Evolutionary conservation across 371 early-diverging fungal genomes (phyloP).

Genomic region (Choanephora cucurbitarum): DNA sequence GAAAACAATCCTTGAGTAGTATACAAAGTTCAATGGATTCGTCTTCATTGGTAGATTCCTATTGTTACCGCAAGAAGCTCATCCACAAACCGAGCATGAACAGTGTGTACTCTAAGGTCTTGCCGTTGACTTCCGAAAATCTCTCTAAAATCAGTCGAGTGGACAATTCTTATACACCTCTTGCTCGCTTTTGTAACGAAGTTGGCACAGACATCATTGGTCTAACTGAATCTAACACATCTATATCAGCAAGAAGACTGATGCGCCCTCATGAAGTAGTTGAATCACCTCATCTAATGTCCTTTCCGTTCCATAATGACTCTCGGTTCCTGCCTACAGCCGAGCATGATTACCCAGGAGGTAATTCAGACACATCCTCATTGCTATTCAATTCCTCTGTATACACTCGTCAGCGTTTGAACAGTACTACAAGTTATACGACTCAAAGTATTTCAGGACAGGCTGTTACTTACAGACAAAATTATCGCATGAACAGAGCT

Average conservation of each 20-base stretch:
- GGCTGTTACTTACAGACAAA: conserved; percentile 3
- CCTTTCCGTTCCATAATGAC: conserved; percentile 36
- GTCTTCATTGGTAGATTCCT: background rate
- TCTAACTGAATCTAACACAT: background rate
- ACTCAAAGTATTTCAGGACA: background rate
- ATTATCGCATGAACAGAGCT: background rate
- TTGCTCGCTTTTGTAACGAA: background rate
- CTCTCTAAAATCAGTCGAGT: background rate
- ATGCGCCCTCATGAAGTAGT: conserved; percentile 9
- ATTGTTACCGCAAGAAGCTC: background rate
- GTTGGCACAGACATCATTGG: background rate
- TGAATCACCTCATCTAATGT: conserved; percentile 25
- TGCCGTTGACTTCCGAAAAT: background rate
- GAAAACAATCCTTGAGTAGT: too few species aligned
- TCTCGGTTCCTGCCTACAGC: conserved; percentile 30
- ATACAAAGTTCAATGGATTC: background rate
- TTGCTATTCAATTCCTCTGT: conserved; percentile 8
- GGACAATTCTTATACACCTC: background rate
- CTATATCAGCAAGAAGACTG: background rate
- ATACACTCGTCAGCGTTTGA: conserved; percentile 14
- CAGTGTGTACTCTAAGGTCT: background rate
- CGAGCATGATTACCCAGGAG: conserved; percentile 26
- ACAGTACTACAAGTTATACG: background rate
- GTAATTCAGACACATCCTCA: conserved; percentile 16
- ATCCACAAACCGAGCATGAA: background rate